A percentile compares a stretch with the other conserved stretches of the same genome.
phyloP scores from a whole-genome alignment of 1,284 basidiomycete species.

The Taiwanofungus camphoratus region DNA sequence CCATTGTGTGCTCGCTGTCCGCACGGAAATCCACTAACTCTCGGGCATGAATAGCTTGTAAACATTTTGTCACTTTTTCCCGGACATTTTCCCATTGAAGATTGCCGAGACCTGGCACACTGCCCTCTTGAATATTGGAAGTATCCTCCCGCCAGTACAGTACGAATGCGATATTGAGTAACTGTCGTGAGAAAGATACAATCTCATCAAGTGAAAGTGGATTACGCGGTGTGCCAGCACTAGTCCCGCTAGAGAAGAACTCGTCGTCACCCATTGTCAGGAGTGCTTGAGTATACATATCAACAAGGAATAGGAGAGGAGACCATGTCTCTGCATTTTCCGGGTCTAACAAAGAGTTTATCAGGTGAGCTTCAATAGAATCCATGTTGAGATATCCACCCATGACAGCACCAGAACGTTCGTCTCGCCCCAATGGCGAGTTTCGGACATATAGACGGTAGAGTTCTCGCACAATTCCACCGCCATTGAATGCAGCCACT shows the following conservation, averaged over 20 bases:
- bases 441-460: conserved; percentile 66
- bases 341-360: conserved; percentile 35
- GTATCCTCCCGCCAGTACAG: conserved; percentile 74
- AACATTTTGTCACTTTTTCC: conserved; percentile 67
- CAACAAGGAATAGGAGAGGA: conserved; percentile 73
- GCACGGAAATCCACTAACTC: conserved; percentile 54
- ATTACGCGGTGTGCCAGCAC: conserved; percentile 43
- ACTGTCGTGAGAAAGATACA: conserved; percentile 55
- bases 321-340: conserved; percentile 48
- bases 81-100: conserved; percentile 59
- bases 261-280: conserved; percentile 96
- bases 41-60: conserved; percentile 78
- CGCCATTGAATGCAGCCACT: conserved; percentile 44
- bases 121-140: conserved; percentile 33
- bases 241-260: conserved; percentile 62
- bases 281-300: conserved; percentile 82
- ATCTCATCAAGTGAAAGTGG: conserved; percentile 85
- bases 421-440: conserved; percentile 49
- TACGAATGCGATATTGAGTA: conserved; percentile 76
- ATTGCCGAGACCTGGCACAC: conserved; percentile 38
- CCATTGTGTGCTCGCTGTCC: too few species aligned
- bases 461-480: conserved; percentile 67
- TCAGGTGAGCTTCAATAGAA: background rate
- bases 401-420: conserved; percentile 8
- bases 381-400: background rate